Evolutionary conservation across 768 basidiomycete genomes (phyloP).

Genomic region (Boletus patriciae): DNA sequence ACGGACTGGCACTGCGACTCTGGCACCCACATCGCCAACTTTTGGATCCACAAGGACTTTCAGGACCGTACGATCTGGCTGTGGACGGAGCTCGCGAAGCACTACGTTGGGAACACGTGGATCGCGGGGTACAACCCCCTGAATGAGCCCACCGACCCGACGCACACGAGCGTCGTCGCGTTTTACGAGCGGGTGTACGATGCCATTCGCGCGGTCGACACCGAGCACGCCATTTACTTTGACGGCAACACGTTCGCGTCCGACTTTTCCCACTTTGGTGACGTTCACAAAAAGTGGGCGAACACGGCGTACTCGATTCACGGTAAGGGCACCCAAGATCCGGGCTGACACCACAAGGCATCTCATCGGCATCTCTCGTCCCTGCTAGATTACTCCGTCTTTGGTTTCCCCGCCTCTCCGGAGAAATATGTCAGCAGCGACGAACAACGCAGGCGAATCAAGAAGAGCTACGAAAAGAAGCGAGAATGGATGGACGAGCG

Average conservation of each 20-base stretch:
- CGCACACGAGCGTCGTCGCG: conserved; percentile 58
- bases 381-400: conserved; percentile 37
- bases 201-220: conserved; percentile 71
- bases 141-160: conserved; percentile 76
- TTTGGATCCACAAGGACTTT: conserved; percentile 85
- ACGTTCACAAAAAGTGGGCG: conserved; percentile 58
- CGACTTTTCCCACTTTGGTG: conserved; percentile 72
- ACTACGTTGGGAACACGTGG: conserved; percentile 78
- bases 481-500: conserved; percentile 73
- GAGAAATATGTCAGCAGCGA: conserved; percentile 54
- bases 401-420: conserved; percentile 64
- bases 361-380: not conserved
- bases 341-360: not conserved
- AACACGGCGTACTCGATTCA: conserved; percentile 80
- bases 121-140: conserved; percentile 85
- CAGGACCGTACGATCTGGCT: conserved; percentile 77
- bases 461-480: conserved; percentile 68
- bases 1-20: conserved; percentile 80
- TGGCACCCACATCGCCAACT: conserved; percentile 66
- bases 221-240: conserved; percentile 72
- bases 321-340: conserved; percentile 37
- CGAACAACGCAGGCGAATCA: conserved; percentile 52
- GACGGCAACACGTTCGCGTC: conserved; percentile 85
- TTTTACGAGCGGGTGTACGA: conserved; percentile 71
- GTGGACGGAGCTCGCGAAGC: conserved; percentile 72